phyloP scores from a whole-genome alignment of 2,329 filamentous ascomycete species.

The Apiospora aurea region DNA sequence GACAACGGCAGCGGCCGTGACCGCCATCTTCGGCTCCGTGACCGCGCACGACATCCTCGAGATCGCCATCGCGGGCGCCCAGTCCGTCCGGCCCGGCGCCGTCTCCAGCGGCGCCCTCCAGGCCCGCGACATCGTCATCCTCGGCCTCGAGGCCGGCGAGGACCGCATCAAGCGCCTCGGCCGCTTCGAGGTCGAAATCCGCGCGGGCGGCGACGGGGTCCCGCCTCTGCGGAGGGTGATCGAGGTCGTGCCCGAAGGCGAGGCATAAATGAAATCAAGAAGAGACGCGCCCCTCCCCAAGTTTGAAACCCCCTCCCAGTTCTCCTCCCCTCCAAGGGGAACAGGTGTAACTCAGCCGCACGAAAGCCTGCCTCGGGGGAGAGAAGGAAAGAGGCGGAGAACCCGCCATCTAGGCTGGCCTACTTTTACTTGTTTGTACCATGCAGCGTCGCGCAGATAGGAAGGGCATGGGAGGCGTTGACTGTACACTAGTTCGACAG shows the following conservation, averaged over 20 bases:
- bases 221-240: slow-evolving; percentile 44
- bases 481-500: slow-evolving; percentile 11
- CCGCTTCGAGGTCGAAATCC: slow-evolving; percentile 48
- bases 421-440: not conserved
- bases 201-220: slow-evolving; percentile 36
- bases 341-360: too few relatives aligned
- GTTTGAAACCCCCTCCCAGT: too few relatives aligned
- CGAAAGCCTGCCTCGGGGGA: not conserved
- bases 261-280: not conserved
- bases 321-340: not conserved
- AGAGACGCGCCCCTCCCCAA: too few relatives aligned
- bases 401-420: not conserved
- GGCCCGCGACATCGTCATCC: slow-evolving; percentile 43
- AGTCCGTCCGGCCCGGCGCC: slow-evolving; percentile 40
- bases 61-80: slow-evolving; percentile 44
- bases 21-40: slow-evolving; percentile 53
- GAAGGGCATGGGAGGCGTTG: not conserved
- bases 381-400: not conserved
- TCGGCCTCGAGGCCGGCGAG: slow-evolving; percentile 41
- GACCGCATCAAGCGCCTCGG: slow-evolving; percentile 52
- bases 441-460: not conserved
- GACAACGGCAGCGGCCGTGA: slow-evolving; percentile 22
- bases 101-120: slow-evolving; percentile 43
- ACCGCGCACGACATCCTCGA: slow-evolving; percentile 46
- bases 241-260: slow-evolving; percentile 43